Evolutionary conservation across 1,284 basidiomycete species (phyloP).

Genomic region (Apiotrichum veenhuisii): DNA sequence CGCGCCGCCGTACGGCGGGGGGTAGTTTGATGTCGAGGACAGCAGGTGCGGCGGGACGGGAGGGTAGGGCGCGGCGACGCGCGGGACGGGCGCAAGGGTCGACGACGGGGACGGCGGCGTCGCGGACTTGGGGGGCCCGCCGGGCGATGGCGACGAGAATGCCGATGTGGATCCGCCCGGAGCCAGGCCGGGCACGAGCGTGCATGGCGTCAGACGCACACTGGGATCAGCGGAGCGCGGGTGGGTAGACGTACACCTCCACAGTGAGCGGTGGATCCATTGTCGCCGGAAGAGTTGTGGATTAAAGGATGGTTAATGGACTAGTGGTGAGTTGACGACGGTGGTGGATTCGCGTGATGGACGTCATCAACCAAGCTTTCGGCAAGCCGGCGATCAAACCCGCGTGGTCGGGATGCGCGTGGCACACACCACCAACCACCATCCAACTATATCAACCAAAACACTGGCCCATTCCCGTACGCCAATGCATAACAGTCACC

Average conservation of each 20-base stretch:
- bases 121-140: too few relatives aligned
- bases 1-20: conserved; percentile 33
- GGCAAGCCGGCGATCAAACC: too few relatives aligned
- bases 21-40: conserved; percentile 39
- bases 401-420: too few relatives aligned
- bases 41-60: conserved; percentile 24
- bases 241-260: conserved; percentile 21
- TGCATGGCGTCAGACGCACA: neutral
- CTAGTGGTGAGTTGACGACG: neutral
- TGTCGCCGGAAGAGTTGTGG: neutral
- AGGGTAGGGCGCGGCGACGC: conserved; percentile 12
- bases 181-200: conserved; percentile 18
- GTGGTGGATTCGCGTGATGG: neutral
- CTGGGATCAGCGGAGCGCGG: neutral
- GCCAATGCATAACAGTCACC: too few relatives aligned
- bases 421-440: too few relatives aligned
- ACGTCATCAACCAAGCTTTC: neutral
- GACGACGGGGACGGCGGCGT: neutral
- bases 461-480: too few relatives aligned
- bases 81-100: conserved; percentile 7
- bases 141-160: too few relatives aligned
- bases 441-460: too few relatives aligned
- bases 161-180: neutral
- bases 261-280: conserved; percentile 31
- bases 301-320: too few relatives aligned